Base-by-base conservation (phyloP, 768 basidiomycete species). In the Leccinum variicolor region DNA sequence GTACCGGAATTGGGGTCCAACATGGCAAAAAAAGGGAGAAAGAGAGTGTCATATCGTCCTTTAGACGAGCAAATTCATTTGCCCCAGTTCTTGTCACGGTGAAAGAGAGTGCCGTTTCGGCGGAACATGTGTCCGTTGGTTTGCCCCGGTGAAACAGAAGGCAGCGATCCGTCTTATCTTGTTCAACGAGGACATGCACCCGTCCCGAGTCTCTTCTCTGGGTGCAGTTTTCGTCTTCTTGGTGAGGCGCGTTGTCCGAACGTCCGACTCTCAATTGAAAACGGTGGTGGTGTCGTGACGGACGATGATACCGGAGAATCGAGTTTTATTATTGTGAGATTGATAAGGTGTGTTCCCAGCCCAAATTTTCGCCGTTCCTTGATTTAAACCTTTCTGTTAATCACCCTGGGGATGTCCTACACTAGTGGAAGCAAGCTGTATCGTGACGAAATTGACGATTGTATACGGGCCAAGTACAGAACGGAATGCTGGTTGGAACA, bases 401-500 rank as follows among this genome's bases (percentile, higher is more conserved):
- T 46, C 10, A n/a, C 14, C 4, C 39, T 49, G 54, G n/a, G n/a
- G 48, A 25, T 23, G 9, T 21, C 5, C n/a, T n/a, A n/a, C n/a
- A n/a, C n/a, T 56, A 92, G 90, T 64, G 90, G 89, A 26, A 89
- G 86, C 62, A 84, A 83, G 59, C 61, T 89, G n/a, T 90, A 79
- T 62, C 74, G 71, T 3, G 78, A 81, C 31, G 89, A 90, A 66
- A 66, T 70, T 5, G 83, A 85, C 53, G 71, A 74, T 7, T 11
- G 34, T 1, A 64, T 77, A 60, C 78, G 81, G 48, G 54, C 62
- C 3, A 86, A 84, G 62, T 92, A 85, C 65, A 83, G 94, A 46
- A 96, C 94, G 0, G 94, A 97, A 70, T 95, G 92, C 68, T 98
- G 94, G 94, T 77, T 98, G 1, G 94, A 98, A 70, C 82, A 82